Evolutionary conservation across 495 filamentous ascomycete genomes (phyloP).

Genomic region (Cenococcum geophilum): DNA sequence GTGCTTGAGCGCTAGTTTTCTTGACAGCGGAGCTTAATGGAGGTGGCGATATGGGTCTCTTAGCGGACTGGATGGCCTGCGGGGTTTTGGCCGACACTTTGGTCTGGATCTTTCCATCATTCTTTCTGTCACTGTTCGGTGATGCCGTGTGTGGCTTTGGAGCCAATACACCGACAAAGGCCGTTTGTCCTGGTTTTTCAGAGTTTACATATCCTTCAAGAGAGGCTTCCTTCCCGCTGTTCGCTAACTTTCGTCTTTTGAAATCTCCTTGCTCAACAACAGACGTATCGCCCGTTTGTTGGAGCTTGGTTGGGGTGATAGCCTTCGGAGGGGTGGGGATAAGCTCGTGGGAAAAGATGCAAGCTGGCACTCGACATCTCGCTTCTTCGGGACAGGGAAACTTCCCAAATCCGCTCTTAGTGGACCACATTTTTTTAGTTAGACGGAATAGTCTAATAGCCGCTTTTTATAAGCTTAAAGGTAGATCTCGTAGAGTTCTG

Average conservation of each 20-base stretch:
- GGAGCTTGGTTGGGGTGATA: neutral
- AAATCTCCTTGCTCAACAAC: constrained; percentile 1
- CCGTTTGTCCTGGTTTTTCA: neutral
- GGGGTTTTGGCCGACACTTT: neutral
- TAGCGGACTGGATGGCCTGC: neutral
- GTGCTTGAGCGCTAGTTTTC: neutral
- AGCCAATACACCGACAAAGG: neutral
- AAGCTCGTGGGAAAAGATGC: constrained; percentile 53
- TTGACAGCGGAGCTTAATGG: neutral
- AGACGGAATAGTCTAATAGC: too few relatives aligned
- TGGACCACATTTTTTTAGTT: constrained; percentile 55
- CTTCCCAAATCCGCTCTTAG: constrained; percentile 58
- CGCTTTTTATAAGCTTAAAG: too few relatives aligned
- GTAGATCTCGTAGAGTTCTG: too few relatives aligned
- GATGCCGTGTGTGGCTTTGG: neutral
- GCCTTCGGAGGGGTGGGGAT: constrained; percentile 13
- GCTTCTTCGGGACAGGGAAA: constrained; percentile 59
- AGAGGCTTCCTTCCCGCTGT: neutral
- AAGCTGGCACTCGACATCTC: constrained; percentile 50
- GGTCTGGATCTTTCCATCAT: neutral
- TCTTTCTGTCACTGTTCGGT: neutral
- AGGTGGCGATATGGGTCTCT: constrained; percentile 4
- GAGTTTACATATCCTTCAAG: neutral
- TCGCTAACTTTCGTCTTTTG: constrained; percentile 4
- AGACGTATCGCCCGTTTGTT: neutral